A percentile compares a stretch with the other conserved stretches of the same genome.
phyloP scores from a whole-genome alignment of 768 basidiomycete genomes.

The Megacollybia marginata region DNA sequence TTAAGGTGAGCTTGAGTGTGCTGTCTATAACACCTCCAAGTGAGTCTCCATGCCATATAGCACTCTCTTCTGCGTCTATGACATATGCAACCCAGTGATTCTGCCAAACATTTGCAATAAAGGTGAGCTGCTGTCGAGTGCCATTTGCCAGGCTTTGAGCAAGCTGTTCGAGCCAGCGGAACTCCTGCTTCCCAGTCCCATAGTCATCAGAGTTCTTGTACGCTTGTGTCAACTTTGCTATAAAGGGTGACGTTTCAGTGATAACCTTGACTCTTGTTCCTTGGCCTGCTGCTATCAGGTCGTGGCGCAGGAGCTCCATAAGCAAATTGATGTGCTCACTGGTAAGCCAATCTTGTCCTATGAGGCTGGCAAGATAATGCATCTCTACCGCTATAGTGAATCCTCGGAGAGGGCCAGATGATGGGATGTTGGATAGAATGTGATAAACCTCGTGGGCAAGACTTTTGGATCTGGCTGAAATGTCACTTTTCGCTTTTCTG shows the following conservation, averaged over 20 bases:
- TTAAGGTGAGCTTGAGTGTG: neutral
- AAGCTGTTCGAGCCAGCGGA: neutral
- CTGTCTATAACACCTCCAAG: neutral
- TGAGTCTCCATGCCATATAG: neutral
- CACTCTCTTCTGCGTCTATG: neutral
- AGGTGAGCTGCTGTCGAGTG: neutral
- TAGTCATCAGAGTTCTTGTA: neutral
- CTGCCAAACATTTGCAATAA: neutral
- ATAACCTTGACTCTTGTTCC: neutral
- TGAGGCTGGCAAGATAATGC: neutral
- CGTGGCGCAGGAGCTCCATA: neutral
- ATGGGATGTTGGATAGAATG: neutral
- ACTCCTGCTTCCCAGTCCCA: neutral
- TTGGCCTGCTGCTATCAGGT: neutral
- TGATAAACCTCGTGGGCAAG: neutral
- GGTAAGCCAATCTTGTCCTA: neutral
- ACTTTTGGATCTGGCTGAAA: too few relatives aligned
- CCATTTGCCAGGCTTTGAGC: neutral
- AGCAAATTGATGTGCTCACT: neutral
- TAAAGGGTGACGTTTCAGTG: neutral
- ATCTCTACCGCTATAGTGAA: neutral
- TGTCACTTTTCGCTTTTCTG: too few relatives aligned
- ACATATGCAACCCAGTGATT: neutral
- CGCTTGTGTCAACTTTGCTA: neutral
- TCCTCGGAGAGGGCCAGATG: neutral